Percentiles rank a stretch among this genome's conserved stretches.
phyloP scores from a whole-genome alignment of 371 early-diverging fungal genomes.

The Mucor sp. region DNA sequence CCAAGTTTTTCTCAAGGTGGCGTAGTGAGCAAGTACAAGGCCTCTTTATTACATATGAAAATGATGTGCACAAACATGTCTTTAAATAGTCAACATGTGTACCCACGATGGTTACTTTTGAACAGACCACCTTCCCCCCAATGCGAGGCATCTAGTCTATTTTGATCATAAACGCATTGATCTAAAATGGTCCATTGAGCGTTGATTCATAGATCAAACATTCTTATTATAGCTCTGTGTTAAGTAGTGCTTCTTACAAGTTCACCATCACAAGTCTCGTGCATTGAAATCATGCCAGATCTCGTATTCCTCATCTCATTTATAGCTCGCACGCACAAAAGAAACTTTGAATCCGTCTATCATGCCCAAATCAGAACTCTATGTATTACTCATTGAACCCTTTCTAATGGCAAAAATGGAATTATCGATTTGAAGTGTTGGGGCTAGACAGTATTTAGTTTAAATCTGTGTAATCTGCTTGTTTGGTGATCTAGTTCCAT shows the following conservation, averaged over 20 bases:
- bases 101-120: neutral
- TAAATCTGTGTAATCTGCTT: neutral
- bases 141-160: no score
- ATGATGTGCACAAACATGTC: neutral
- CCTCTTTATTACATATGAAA: neutral
- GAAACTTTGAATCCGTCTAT: neutral
- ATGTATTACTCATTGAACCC: neutral
- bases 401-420: neutral
- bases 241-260: no score
- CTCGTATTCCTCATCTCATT: neutral
- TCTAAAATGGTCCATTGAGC: no score
- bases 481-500: neutral
- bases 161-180: neutral
- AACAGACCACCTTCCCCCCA: neutral
- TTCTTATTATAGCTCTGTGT: no score
- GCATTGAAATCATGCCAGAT: no score
- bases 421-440: neutral
- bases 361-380: neutral
- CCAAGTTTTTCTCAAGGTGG: neutral
- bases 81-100: neutral
- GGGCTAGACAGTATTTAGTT: neutral
- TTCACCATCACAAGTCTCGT: neutral
- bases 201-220: no score
- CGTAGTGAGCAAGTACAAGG: neutral
- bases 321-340: neutral